Base-by-base conservation (phyloP, 495 filamentous ascomycete genomes). In the Rostrohypoxylon terebratum region DNA sequence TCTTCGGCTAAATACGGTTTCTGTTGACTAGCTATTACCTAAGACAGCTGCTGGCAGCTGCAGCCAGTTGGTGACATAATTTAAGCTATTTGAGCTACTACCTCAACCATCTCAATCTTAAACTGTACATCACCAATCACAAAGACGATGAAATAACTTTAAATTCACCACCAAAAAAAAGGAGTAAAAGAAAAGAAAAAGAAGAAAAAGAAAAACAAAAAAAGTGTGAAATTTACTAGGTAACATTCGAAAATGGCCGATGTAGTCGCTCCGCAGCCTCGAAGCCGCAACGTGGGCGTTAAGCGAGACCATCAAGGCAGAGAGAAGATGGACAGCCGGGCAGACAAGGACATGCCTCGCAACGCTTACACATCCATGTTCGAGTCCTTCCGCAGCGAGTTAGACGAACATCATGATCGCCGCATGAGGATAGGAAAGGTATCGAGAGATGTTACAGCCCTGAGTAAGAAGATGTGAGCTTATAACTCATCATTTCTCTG, bases 401-500 rank as follows among this genome's bases (percentile, higher is more conserved):
- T 99, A 6, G 96, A 98, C 76, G 90, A 94, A 79, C 95, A 99
- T 77, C 92, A 99, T 71, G 96, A 97, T 81, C 90, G 95, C 11
- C 89, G 96, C 38, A 94, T 97, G 80, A 87, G 91, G 25, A 87
- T 97, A 62, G 93, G 95, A 66, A 98, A 98, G 81, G 89, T 89
- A 1, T 94, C 91, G 13, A 84, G 95, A 44, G 96, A 98, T 81
- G 91, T 98, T 68, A 99, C 96, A 7, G 94, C 92, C 0, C 78
- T 93, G 44, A 97, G 94, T 82, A 99, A 99, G 86, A 98, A 98
- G 84, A 96, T 98, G 96, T 97, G 81, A 83, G 83, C 60, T 31
- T 66, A 28, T 28, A 31, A 14, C 11, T 21, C 16, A 42, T 57
- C 48, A 1, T 38, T 20, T 55, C 28, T 11, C n/a, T 11, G 36